phyloP scores from a whole-genome alignment of 148 eudicot species.

The Cornus controversa region DNA sequence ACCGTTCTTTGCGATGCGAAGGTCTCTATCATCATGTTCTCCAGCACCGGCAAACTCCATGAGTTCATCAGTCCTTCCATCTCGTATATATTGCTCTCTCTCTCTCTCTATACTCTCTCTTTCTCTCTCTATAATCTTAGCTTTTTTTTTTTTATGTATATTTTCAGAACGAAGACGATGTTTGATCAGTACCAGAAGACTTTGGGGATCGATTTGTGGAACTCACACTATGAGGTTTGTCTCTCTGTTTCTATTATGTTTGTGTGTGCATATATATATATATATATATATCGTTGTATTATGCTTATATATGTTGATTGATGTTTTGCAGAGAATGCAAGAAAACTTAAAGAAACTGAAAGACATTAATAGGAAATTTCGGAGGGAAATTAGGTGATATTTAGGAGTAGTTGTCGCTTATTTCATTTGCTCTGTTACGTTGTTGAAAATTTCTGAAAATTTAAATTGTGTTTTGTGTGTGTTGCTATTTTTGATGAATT shows the following conservation, averaged over 20 bases:
- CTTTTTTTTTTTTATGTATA: background rate
- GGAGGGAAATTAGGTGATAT: slow-evolving; percentile 62
- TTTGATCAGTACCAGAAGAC: slow-evolving; percentile 65
- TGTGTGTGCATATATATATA: background rate
- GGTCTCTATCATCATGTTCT: slow-evolving; percentile 80
- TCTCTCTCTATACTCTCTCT: background rate
- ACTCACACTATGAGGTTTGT: slow-evolving; percentile 65
- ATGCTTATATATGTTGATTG: background rate
- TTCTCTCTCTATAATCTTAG: background rate
- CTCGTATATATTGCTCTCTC: slow-evolving; percentile 36
- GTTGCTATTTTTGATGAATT: background rate
- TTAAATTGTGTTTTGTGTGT: background rate
- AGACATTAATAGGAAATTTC: slow-evolving; percentile 59
- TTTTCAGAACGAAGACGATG: slow-evolving; percentile 56
- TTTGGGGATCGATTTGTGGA: slow-evolving; percentile 64
- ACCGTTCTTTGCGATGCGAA: slow-evolving; percentile 83
- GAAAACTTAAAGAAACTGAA: slow-evolving; percentile 62
- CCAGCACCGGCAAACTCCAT: slow-evolving; percentile 66
- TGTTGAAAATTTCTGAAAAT: no score
- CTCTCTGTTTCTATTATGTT: background rate
- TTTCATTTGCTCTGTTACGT: background rate
- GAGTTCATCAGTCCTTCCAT: slow-evolving; percentile 58
- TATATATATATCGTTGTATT: background rate
- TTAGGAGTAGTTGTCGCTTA: background rate
- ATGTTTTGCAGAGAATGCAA: slow-evolving; percentile 69